Base-by-base conservation (phyloP, 208 protist genomes). In the Strigomonas culicis region DNA sequence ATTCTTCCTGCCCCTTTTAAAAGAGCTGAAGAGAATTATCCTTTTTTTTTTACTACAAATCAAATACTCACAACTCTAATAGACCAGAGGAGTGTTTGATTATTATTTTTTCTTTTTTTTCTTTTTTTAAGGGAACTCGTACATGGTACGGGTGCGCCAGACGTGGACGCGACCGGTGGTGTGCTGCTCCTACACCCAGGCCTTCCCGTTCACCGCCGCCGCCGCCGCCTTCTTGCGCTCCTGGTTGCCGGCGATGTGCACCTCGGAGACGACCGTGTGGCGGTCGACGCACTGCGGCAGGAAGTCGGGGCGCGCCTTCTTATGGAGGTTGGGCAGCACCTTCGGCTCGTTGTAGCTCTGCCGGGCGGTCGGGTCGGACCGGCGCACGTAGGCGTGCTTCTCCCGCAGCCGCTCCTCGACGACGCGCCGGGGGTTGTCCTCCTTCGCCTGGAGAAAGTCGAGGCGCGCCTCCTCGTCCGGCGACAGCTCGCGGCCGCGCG, bases 241-340 rank as follows among this genome's bases (percentile, higher is more conserved):
- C 24, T 59, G 66, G 34, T 75, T 59, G 27, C 27, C 76, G 8
- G 41, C 55, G 30, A 52, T 50, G 63, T 51, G 57, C 8, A 46
- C 41, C 52, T 53, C 34, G 2, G 58, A 52, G 8, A 43, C 59
- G 27, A 49, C 49, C 0, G 74, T 75, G 11, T 15, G 15, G 47
- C 47, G 47, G 32, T 57, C 22, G 10, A 62, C 68, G 56, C 82
- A 84, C 7, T 25, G 41, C 8, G 78, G 77, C 17, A 74, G 74
- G 44, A 78, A 79, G n/a, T 72, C 59, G 6, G 22, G 49, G 2
- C 64, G 47, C 19, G 77, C 72, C 59, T 80, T 80, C 53, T 59
- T 60, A 17, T 72, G 63, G 28, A 83, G 68, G 34, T 77, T 53
- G n/a, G 72, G 72, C 68, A 80, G 66, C 31, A 59, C 25, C 53